Evolutionary conservation across 108 stramenopile species (phyloP).

Genomic region (Conticribra guillardii): DNA sequence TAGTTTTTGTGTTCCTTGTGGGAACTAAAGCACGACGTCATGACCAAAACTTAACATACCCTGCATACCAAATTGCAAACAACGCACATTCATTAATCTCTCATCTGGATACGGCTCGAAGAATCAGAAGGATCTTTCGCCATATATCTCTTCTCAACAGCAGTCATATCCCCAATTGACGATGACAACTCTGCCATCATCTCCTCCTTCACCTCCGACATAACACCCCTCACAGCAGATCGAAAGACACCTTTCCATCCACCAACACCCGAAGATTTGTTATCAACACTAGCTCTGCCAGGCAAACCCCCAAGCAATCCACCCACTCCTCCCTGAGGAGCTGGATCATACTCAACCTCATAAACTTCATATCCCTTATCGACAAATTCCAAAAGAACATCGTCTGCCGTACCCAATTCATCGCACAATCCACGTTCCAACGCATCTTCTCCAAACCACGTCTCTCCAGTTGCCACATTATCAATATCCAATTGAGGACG

Average conservation of each 20-base stretch:
- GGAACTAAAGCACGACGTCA: too few species aligned
- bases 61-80: too few species aligned
- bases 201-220: conserved; percentile 53
- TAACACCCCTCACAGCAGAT: conserved; percentile 53
- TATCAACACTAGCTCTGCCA: neutral
- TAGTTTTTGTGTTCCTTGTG: too few species aligned
- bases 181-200: conserved; percentile 45
- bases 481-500: conserved; percentile 90
- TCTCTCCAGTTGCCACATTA: conserved; percentile 91
- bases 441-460: conserved; percentile 92
- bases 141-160: conserved; percentile 61
- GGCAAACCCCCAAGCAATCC: conserved; percentile 28
- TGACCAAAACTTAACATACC: too few species aligned
- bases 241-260: conserved; percentile 47
- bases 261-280: neutral
- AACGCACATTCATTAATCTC: conserved; percentile 14
- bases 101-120: conserved; percentile 1
- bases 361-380: conserved; percentile 80
- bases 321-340: conserved; percentile 23
- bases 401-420: conserved; percentile 87
- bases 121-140: conserved; percentile 57
- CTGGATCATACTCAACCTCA: conserved; percentile 55
- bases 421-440: conserved; percentile 85
- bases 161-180: conserved; percentile 7
- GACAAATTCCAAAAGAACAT: conserved; percentile 74